Percentiles rank a stretch among this genome's conserved stretches.
Evolutionary conservation across 2,329 filamentous ascomycete genomes (phyloP).

Genomic region (Acrocalymma vagum): DNA sequence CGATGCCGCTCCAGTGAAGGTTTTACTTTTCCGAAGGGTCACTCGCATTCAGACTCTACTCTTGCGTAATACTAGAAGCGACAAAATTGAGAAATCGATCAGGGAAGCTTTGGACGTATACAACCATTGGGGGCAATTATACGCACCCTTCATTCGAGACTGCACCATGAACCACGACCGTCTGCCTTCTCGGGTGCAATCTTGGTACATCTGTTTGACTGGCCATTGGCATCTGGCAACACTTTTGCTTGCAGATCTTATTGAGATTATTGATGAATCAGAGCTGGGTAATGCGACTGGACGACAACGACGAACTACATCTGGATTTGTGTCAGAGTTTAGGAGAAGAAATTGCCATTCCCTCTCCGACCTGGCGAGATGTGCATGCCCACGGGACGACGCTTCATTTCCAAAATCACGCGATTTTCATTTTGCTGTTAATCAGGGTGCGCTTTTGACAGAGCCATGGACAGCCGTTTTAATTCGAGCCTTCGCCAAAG

Average conservation of each 20-base stretch:
- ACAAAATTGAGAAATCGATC: constrained; percentile 59
- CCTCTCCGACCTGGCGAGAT: constrained; percentile 59
- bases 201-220: constrained; percentile 67
- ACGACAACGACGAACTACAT: constrained; percentile 32
- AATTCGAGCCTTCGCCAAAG: constrained; percentile 62
- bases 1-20: constrained; percentile 66
- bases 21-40: constrained; percentile 65
- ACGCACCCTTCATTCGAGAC: constrained; percentile 62
- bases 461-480: constrained; percentile 68
- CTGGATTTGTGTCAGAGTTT: constrained; percentile 51
- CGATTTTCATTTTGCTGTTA: constrained; percentile 63
- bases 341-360: constrained; percentile 55
- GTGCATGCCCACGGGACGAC: constrained; percentile 49
- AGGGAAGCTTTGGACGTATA: constrained; percentile 59
- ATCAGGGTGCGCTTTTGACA: constrained; percentile 64
- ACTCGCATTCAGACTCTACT: constrained; percentile 64
- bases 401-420: constrained; percentile 40
- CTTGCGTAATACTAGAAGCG: constrained; percentile 46
- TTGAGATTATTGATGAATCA: constrained; percentile 60
- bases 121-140: constrained; percentile 63
- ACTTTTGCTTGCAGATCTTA: constrained; percentile 63
- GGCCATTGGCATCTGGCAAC: constrained; percentile 67
- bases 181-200: constrained; percentile 63
- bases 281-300: constrained; percentile 29
- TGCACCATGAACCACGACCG: constrained; percentile 59